These are phyloP conservation scores for Blastobotrys chiropterorum DNA, from an alignment of 805 yeast genomes.

Conservation along the genomic window DNA sequence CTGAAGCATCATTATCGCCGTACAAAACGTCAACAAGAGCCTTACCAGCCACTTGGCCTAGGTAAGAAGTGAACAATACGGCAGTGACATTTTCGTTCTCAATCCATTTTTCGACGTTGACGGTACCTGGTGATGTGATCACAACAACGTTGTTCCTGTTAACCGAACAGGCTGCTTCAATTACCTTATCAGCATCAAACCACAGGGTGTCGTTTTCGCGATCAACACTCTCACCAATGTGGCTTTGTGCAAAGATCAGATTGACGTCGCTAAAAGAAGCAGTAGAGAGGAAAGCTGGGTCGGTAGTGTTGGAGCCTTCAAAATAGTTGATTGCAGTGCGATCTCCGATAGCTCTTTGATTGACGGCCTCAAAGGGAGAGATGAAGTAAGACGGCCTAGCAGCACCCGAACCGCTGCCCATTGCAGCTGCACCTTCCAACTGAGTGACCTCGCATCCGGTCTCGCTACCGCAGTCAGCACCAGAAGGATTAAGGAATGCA, in stretches of 20 bases:
- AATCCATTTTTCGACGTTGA: conserved; percentile 49
- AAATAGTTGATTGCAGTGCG: too few species aligned
- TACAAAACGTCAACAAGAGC: conserved; percentile 54
- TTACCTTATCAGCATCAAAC: conserved; percentile 53
- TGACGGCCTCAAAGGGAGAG: too few species aligned
- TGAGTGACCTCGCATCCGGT: too few species aligned
- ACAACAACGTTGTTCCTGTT: conserved; percentile 54
- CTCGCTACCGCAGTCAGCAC: conserved; percentile 48
- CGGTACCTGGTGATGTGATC: conserved; percentile 54
- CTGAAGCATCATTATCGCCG: conserved; percentile 60
- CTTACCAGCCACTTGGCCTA: conserved; percentile 49
- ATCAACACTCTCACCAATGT: conserved; percentile 61
- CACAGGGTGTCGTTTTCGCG: conserved; percentile 47
- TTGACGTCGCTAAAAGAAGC: conserved; percentile 43
- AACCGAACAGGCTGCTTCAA: conserved; percentile 41
- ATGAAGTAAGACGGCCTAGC: too few species aligned
- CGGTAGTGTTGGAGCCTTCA: too few species aligned
- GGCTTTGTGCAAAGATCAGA: conserved; percentile 47
- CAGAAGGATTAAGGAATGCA: conserved; percentile 45
- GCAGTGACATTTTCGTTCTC: conserved; percentile 54
- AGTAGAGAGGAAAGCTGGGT: conserved; percentile 41
- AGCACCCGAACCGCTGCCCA: too few species aligned
- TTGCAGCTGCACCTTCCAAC: too few species aligned
- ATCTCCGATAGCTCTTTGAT: too few species aligned
- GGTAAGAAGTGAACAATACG: conserved; percentile 49